Evolutionary conservation across 768 basidiomycete genomes (phyloP).

Genomic region (Boletus edulis): DNA sequence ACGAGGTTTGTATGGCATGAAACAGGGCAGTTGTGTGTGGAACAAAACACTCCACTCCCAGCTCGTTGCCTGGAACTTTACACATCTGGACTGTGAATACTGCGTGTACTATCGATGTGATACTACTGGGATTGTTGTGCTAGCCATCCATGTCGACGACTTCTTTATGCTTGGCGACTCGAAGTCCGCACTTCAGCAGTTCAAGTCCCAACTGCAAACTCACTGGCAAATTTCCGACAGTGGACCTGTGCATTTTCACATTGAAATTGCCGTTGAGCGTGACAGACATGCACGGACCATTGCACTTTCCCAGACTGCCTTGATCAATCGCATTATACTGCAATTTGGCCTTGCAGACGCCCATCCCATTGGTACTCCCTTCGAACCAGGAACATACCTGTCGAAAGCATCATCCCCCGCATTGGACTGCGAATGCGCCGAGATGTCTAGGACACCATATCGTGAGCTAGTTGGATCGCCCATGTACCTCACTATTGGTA

Average conservation of each 20-base stretch:
- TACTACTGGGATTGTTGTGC: constrained; percentile 21
- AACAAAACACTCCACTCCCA: constrained; percentile 32
- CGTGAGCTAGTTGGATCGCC: constrained; percentile 24
- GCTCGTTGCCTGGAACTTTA: constrained; percentile 33
- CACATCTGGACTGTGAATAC: constrained; percentile 24
- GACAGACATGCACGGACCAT: no score
- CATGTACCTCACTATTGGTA: constrained; percentile 19
- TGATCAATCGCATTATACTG: no score
- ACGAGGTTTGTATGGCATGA: constrained; percentile 21
- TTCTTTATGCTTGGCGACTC: no score
- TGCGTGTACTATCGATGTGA: constrained; percentile 9
- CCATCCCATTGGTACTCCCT: no score
- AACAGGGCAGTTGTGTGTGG: constrained; percentile 33
- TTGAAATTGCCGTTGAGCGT: no score
- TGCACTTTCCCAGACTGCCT: no score
- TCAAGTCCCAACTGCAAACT: no score
- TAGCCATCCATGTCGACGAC: constrained; percentile 21
- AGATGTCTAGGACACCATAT: constrained; percentile 3
- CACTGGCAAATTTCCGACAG: no score
- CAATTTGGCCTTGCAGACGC: no score
- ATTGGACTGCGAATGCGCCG: not conserved
- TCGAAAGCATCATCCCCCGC: constrained; percentile 32
- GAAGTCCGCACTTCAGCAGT: no score
- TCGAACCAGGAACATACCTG: not conserved
- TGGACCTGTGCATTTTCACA: no score